Base-by-base conservation (phyloP, 192 early-diverging fungal species). In the Kappamyces sp. region DNA sequence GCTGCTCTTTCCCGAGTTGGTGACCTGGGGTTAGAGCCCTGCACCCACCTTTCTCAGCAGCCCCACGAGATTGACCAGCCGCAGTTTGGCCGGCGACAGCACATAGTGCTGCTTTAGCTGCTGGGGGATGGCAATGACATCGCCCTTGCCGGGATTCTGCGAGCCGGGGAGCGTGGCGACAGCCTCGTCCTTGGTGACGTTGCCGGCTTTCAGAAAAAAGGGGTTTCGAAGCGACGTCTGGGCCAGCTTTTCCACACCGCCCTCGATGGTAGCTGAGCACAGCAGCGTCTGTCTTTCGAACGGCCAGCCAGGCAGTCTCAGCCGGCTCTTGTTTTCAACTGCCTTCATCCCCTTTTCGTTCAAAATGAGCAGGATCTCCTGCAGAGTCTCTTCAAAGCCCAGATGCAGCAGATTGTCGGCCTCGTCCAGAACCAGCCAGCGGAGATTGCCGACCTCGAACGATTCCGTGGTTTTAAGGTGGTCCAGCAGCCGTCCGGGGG, bases 371-470 rank as follows among this genome's bases (percentile, higher is more conserved):
- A 79, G 49, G 38, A 78, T 72, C 5, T 78, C 74, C 12, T 55
- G 40, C 37, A 76, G 57, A 1, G 73, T 70, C 41, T 76, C 74
- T 64, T 84, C 76, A 61, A 84, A 98, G 1, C 97, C 97, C 11
- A 96, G 81, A 59, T 99, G 93, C 55, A 99, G 72, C 60, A 99
- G 75, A 8, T 91, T 80, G 78, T 99, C 97, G 3, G 94, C 96
- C 71, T 99, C 96, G 71, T 99, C 96, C 30, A 99, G 73, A 2
- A 99, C 90, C 31, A 99, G 64, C 96, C 96, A 99, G 42, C 88
- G 76, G 62, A 99, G 66, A 68, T 93, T 84, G 45, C 85, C 77
- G 3, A 91, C 73, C 7, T 84, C 68, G 66, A 99, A 95, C 29
- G 89, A 80, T 47, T 74, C 49, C 5, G 78, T 79, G 32, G 89